These are phyloP conservation scores for Seminavis robusta DNA, from an alignment of 108 stramenopile genomes.

Conservation along the genomic window DNA sequence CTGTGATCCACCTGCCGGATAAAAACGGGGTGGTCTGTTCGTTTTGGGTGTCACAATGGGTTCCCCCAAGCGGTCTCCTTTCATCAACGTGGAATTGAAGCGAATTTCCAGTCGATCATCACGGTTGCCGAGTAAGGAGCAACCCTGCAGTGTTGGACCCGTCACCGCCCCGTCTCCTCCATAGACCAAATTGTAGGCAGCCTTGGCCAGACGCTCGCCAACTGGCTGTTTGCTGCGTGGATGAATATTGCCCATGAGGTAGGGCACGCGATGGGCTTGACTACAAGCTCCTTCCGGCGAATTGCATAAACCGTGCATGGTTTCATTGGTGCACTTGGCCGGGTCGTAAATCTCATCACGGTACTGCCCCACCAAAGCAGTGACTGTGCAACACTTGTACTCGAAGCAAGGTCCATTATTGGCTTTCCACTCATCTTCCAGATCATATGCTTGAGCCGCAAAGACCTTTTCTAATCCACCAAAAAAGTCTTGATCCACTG, in stretches of 20 bases:
- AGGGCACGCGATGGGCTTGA: not conserved
- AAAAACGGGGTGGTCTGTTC: no score
- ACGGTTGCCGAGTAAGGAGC: not conserved
- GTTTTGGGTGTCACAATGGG: no score
- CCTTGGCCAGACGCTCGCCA: slow-evolving; percentile 1
- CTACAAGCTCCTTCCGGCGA: not conserved
- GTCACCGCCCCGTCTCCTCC: not conserved
- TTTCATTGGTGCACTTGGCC: not conserved
- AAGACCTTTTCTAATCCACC: no score
- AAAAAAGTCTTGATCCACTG: no score
- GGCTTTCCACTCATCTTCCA: no score
- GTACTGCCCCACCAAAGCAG: no score
- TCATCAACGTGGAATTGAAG: not conserved
- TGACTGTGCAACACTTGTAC: no score
- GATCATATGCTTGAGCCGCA: no score
- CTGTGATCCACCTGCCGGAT: no score
- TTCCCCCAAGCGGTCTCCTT: not conserved
- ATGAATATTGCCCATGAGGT: not conserved
- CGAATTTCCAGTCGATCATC: not conserved
- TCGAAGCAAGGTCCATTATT: no score
- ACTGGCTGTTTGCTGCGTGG: not conserved
- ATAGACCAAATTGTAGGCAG: slow-evolving; percentile 2
- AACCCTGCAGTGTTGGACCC: slow-evolving; percentile 2
- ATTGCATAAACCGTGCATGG: not conserved
- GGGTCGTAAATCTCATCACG: no score